Evolutionary conservation across 768 basidiomycete genomes (phyloP).

Genomic region (Antrodiella citrinella): DNA sequence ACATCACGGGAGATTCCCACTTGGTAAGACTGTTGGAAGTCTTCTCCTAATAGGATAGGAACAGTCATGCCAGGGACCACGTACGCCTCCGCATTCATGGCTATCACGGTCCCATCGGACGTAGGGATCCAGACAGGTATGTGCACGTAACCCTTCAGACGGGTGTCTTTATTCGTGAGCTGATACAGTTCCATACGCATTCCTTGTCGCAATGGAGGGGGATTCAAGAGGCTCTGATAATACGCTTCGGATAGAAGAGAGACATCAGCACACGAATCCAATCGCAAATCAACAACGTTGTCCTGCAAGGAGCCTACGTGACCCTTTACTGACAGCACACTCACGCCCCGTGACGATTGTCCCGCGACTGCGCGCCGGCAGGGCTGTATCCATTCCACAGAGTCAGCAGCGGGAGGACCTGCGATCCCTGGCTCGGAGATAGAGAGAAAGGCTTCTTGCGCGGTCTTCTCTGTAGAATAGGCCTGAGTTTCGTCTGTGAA

Average conservation of each 20-base stretch:
- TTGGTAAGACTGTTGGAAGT: conserved; percentile 21
- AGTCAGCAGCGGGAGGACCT: no score
- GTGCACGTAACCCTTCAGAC: no score
- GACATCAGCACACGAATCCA: background rate
- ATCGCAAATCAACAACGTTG: background rate
- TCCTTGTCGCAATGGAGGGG: background rate
- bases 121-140: no score
- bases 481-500: no score
- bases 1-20: no score
- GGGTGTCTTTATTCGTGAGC: conserved; percentile 3
- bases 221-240: background rate
- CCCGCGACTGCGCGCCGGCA: no score
- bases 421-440: no score
- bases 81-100: no score
- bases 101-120: no score
- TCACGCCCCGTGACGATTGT: background rate
- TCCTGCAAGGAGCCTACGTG: background rate
- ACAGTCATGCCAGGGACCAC: conserved; percentile 21
- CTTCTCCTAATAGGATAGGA: conserved; percentile 23
- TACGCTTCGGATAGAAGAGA: background rate
- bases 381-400: no score
- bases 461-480: no score
- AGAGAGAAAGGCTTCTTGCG: no score
- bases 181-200: background rate
- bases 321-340: background rate